phyloP scores from a whole-genome alignment of 2,329 filamentous ascomycete genomes.

The Fusarium siculi region DNA sequence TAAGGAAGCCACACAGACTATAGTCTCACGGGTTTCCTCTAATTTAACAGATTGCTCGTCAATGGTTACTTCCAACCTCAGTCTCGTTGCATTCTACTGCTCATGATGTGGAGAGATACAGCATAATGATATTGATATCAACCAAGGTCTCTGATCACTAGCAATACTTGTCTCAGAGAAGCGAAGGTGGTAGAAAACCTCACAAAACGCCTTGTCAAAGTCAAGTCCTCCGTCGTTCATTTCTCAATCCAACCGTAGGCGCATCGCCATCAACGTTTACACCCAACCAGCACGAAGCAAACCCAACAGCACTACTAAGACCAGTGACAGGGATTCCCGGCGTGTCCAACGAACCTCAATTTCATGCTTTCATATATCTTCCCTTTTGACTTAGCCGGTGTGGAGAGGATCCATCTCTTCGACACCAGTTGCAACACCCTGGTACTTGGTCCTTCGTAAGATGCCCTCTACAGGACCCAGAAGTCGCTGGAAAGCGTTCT shows the following conservation, averaged over 20 bases:
- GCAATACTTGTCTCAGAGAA: conserved; percentile 49
- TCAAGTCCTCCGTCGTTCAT: conserved; percentile 33
- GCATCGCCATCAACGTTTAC: conserved; percentile 18
- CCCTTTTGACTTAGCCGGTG: conserved; percentile 40
- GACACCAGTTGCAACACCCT: conserved; percentile 68
- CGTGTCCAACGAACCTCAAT: neutral
- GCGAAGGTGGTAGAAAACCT: conserved; percentile 47
- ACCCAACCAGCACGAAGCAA: conserved; percentile 16
- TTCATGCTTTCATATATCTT: neutral
- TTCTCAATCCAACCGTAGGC: conserved; percentile 27
- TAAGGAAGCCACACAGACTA: neutral
- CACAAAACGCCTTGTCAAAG: conserved; percentile 44
- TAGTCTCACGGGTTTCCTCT: neutral
- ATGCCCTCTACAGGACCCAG: conserved; percentile 94
- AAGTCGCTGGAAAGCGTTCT: conserved; percentile 93
- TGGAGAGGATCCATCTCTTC: conserved; percentile 76
- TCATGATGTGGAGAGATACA: conserved; percentile 10
- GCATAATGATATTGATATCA: conserved; percentile 35
- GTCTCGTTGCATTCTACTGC: neutral
- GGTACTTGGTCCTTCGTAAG: conserved; percentile 81
- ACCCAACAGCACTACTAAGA: conserved; percentile 14
- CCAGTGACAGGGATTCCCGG: neutral
- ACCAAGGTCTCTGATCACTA: conserved; percentile 52
- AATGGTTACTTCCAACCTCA: neutral
- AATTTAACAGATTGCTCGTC: neutral